Evolutionary conservation across 495 filamentous ascomycete genomes (phyloP).

Genomic region (Aspergillus conjunctus): DNA sequence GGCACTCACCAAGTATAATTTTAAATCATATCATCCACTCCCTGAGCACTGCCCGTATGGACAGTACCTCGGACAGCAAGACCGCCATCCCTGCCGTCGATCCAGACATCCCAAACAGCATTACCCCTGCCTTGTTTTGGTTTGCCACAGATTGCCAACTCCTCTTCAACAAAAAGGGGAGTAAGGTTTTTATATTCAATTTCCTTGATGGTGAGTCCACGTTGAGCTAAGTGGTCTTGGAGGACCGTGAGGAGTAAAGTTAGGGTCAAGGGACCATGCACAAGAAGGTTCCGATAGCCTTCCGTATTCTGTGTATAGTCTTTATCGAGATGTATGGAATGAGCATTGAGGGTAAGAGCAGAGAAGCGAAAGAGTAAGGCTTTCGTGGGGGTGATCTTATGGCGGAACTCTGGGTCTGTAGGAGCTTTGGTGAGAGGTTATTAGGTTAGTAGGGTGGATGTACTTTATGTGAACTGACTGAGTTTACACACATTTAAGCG

Average conservation of each 20-base stretch:
- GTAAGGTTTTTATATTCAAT: conserved; percentile 83
- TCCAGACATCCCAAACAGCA: conserved; percentile 64
- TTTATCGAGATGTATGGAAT: conserved; percentile 80
- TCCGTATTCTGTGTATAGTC: conserved; percentile 69
- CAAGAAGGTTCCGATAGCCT: conserved; percentile 71
- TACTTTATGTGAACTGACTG: conserved; percentile 8
- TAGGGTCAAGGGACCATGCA: conserved; percentile 85
- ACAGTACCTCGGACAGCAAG: conserved; percentile 62
- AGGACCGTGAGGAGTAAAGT: conserved; percentile 71
- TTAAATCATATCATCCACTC: neutral
- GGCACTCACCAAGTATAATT: neutral
- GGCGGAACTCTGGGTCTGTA: conserved; percentile 55
- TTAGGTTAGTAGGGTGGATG: conserved; percentile 23
- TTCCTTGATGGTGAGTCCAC: conserved; percentile 37
- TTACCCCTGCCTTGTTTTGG: conserved; percentile 27
- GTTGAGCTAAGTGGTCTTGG: conserved; percentile 45
- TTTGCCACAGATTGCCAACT: conserved; percentile 60
- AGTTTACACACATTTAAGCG: conserved; percentile 41
- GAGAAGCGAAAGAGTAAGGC: conserved; percentile 81
- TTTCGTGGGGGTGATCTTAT: conserved; percentile 61
- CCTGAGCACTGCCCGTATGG: neutral
- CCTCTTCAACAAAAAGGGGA: conserved; percentile 74
- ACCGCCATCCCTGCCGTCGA: conserved; percentile 60
- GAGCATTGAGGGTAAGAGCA: conserved; percentile 83
- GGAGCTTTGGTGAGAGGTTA: conserved; percentile 31